Base-by-base conservation (phyloP, 495 filamentous ascomycete genomes). In the Alectoria sarmentosa region DNA sequence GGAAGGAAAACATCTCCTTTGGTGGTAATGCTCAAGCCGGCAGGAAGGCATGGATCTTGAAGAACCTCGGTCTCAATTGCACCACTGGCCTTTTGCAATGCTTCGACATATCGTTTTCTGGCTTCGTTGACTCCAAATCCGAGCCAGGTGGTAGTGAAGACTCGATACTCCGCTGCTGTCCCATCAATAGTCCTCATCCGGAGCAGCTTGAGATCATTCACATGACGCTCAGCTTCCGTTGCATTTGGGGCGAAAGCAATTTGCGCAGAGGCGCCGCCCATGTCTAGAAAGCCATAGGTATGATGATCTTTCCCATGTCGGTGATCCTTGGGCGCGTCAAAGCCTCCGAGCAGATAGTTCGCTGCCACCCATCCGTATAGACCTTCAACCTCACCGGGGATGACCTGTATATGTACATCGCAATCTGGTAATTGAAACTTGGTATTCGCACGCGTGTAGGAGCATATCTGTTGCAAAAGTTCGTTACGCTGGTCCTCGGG, bases 281-380 rank as follows among this genome's bases (percentile, higher is more conserved):
- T 98, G 73, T 99, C 94, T 60, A 99, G 75, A 73, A 99, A 99
- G 0, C 94, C 94, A 73, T 98, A 99, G 0, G 94, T 99, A 70
- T 94, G 89, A 69, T 98, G 94, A 32, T 84, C 88, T 70, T 96
- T 92, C 23, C 91, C 92, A 70, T 89, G 86, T 60, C 80, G 78
- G 68, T 95, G 90, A 32, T 82, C 76, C 34, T 84, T 79, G 0
- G 92, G 89, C n/a, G 82, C 75, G 73, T 98, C 89, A 67, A 98
- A 98, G 3, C 91, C 91, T n/a, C 90, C 92, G 39, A 99, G 78
- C 26, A 99, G 76, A 72, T 98, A 99, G 71, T 99, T 99, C n/a
- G 93, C 87, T 41, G 94, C 94, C 67, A 98, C 87, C 94, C 94
- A 99, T n/a, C 94, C 94, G 68, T 98, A 99, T 48, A 99, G 74